Base-by-base conservation (phyloP, 345 rosid genomes). In the Crucihimalaya himalaica region DNA sequence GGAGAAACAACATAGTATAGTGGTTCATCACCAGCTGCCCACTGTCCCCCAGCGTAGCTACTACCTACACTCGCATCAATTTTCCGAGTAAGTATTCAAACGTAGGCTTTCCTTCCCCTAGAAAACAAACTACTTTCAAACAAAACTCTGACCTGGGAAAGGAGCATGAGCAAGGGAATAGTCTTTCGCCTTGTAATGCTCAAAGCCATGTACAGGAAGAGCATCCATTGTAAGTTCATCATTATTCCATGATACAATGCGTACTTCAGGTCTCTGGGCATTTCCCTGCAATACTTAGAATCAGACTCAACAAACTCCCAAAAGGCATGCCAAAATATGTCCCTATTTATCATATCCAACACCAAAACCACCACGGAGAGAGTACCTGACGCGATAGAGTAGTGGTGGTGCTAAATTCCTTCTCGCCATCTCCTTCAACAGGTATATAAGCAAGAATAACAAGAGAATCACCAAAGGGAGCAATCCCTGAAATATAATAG, bases 11-110 rank as follows among this genome's bases (percentile, higher is more conserved):
- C 64, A 81, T 96, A 92, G 82, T 90, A 96, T 63, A 86, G 59
- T 25, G 99, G 97, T 80, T 96, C 99, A 81, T 96, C 98, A 68
- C 98, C 98, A 82, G 99, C 91, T 59, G 96, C 95, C 99, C 99
- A 96, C 82, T 90, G 99, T 63, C 99, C 98, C 72, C 99, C 97
- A 78, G 91, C 97, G 75, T 96, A 89, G 74, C 99, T 96, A 79
- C 97, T 92, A 76, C 99, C 99, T 96, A 83, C 35, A 81, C 55
- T 70, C 74, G 69, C 71, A 69, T 50, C 23, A 74, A 71, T 46
- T 45, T 31, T 60, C 31, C 47, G 51, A 63, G 73, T 23, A 56
- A 80, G 31, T 23, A 65, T 60, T 72, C 42, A 76, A 52, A 63
- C 47, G 60, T 37, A 66, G 57, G 53, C 43, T 58, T 46, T 77